phyloP scores from a whole-genome alignment of 2,329 filamentous ascomycete genomes.

The Cladophialophora psammophila region DNA sequence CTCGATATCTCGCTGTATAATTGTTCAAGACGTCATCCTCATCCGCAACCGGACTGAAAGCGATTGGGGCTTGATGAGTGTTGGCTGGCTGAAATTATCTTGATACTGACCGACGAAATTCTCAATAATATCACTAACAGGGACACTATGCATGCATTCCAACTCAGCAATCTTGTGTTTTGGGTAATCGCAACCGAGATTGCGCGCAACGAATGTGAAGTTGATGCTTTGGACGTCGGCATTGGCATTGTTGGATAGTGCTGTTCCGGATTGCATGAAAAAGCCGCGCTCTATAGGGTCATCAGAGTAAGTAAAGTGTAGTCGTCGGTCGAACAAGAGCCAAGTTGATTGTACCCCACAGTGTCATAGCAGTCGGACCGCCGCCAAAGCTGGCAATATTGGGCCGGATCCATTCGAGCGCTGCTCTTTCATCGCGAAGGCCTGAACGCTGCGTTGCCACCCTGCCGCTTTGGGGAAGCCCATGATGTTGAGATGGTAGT shows the following conservation, averaged over 20 bases:
- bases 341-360: constrained; percentile 58
- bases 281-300: constrained; percentile 39
- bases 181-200: constrained; percentile 42
- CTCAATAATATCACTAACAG: constrained; percentile 42
- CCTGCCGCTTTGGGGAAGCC: constrained; percentile 44
- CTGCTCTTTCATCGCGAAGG: constrained; percentile 57
- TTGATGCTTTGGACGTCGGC: constrained; percentile 38
- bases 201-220: constrained; percentile 44
- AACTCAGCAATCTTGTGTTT: constrained; percentile 40
- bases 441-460: constrained; percentile 55
- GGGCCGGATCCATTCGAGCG: constrained; percentile 60
- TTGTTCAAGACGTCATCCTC: constrained; percentile 44
- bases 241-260: constrained; percentile 21
- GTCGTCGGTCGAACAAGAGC: constrained; percentile 16
- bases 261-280: constrained; percentile 16
- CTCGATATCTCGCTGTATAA: constrained; percentile 37
- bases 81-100: constrained; percentile 27
- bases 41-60: constrained; percentile 41
- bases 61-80: constrained; percentile 27
- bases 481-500: constrained; percentile 55
- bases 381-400: constrained; percentile 63
- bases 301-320: constrained; percentile 40
- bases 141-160: constrained; percentile 43
- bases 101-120: constrained; percentile 42
- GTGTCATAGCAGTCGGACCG: constrained; percentile 54